Percentiles rank a stretch among this genome's conserved stretches.
These are phyloP conservation scores for Gossypium thurberi DNA, from an alignment of 345 rosid genomes.

Conservation along the genomic window DNA sequence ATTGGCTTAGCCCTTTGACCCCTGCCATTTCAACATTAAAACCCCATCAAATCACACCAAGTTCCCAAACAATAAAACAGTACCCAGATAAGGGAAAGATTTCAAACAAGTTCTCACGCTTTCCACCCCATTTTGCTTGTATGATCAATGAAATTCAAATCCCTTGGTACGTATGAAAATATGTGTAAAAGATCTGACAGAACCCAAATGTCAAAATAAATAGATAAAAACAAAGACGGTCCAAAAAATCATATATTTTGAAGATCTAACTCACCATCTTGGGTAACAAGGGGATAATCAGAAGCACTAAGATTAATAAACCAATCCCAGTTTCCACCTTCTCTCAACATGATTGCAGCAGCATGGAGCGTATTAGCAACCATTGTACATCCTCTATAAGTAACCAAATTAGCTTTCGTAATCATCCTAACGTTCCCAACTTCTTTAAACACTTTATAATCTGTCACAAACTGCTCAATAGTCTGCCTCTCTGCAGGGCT, in stretches of 20 bases:
- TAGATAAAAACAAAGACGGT: not conserved
- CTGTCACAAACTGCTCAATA: constrained; percentile 49
- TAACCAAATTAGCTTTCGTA: constrained; percentile 76
- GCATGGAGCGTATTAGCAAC: constrained; percentile 98
- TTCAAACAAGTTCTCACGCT: constrained; percentile 54
- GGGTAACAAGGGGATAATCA: constrained; percentile 94
- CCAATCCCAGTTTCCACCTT: constrained; percentile 96
- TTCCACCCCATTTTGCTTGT: constrained; percentile 99
- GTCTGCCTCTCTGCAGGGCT: constrained; percentile 56
- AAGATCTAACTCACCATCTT: constrained; percentile 57
- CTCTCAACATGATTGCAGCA: constrained; percentile 79
- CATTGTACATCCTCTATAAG: constrained; percentile 95
- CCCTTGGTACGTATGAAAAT: constrained; percentile 82
- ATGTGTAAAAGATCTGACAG: constrained; percentile 84
- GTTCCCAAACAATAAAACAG: not conserved
- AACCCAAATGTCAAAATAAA: not conserved
- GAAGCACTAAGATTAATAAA: constrained; percentile 92
- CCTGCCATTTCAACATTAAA: constrained; percentile 29
- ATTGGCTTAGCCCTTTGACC: constrained; percentile 88
- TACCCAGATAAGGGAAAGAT: not conserved
- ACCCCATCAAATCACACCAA: not conserved
- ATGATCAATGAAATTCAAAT: constrained; percentile 97
- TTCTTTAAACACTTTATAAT: constrained; percentile 35
- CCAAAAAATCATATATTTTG: not conserved
- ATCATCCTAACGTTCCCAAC: constrained; percentile 79